These are phyloP conservation scores for Amphibolis antarctica DNA, from an alignment of 106 monocot species.

Conservation along the genomic window DNA sequence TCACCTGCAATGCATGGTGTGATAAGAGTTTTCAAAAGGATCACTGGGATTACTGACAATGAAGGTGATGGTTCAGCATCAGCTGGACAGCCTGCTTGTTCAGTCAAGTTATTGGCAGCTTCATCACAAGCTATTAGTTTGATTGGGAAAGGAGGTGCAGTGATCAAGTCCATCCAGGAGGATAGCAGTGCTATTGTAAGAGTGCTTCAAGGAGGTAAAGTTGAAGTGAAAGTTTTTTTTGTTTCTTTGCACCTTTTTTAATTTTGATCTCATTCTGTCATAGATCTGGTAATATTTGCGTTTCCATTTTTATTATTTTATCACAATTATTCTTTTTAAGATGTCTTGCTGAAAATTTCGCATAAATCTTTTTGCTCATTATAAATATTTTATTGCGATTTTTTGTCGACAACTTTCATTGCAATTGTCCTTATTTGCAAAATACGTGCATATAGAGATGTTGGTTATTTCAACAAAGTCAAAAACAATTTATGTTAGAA, in stretches of 20 bases:
- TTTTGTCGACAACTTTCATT: too few species aligned
- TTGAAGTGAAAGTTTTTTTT: not conserved
- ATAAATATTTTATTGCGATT: too few species aligned
- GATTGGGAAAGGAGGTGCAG: conserved; percentile 74
- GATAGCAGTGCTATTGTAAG: conserved; percentile 42
- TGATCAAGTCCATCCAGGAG: conserved; percentile 86
- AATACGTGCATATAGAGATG: too few species aligned
- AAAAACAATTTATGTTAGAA: too few species aligned
- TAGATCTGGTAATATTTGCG: not conserved
- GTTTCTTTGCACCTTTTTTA: not conserved
- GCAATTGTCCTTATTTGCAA: too few species aligned
- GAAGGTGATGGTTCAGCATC: conserved; percentile 21
- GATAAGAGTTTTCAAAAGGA: conserved; percentile 64
- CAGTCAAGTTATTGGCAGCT: conserved; percentile 51
- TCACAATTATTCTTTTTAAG: too few species aligned
- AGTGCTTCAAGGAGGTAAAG: conserved; percentile 59
- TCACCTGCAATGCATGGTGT: conserved; percentile 84
- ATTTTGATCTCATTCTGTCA: not conserved
- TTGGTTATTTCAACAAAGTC: too few species aligned
- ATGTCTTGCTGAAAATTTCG: too few species aligned
- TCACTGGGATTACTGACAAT: conserved; percentile 43
- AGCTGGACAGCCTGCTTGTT: conserved; percentile 21
- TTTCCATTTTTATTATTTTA: too few species aligned
- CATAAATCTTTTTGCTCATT: too few species aligned
- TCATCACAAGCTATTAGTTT: conserved; percentile 63